Percentiles rank a stretch among this genome's conserved stretches.
Conservation (phyloP, 2,329 filamentous ascomycete genomes). For the Cladosporium sp. region DNA sequence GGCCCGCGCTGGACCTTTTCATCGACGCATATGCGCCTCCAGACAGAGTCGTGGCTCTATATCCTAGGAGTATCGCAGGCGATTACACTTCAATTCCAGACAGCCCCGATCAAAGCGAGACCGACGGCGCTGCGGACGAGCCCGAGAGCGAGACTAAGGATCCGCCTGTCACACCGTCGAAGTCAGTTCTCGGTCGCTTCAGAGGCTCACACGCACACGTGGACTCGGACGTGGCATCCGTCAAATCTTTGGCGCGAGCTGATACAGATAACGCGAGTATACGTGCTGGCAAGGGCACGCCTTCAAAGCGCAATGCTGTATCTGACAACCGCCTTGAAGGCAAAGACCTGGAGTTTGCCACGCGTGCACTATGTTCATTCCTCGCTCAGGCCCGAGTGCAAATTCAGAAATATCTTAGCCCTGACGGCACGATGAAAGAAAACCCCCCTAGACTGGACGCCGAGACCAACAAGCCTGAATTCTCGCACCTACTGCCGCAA, state of each 20-base stretch:
- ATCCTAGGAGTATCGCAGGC: slow-evolving; percentile 80
- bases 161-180: slow-evolving; percentile 35
- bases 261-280: slow-evolving; percentile 59
- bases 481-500: slow-evolving; percentile 41
- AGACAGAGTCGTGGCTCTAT: slow-evolving; percentile 81
- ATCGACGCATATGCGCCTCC: slow-evolving; percentile 87
- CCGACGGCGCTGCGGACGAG: slow-evolving; percentile 44
- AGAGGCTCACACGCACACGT: slow-evolving; percentile 38
- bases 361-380: slow-evolving; percentile 81
- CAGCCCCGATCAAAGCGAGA: slow-evolving; percentile 43
- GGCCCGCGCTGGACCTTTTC: slow-evolving; percentile 85
- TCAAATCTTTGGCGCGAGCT: slow-evolving; percentile 58
- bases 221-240: slow-evolving; percentile 56
- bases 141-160: slow-evolving; percentile 36
- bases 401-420: slow-evolving; percentile 61
- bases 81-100: slow-evolving; percentile 66
- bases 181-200: slow-evolving; percentile 50
- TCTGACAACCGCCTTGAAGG: slow-evolving; percentile 64
- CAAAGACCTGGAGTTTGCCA: slow-evolving; percentile 79
- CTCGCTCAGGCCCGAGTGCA: slow-evolving; percentile 77
- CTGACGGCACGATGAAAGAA: slow-evolving; percentile 59
- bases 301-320: slow-evolving; percentile 39
- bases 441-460: slow-evolving; percentile 48
- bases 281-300: slow-evolving; percentile 40
- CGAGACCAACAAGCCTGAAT: slow-evolving; percentile 46